Percentiles rank a stretch among this genome's conserved stretches.
Conservation (phyloP, 768 basidiomycete genomes). For the Strobilomyces dryophilus region DNA sequence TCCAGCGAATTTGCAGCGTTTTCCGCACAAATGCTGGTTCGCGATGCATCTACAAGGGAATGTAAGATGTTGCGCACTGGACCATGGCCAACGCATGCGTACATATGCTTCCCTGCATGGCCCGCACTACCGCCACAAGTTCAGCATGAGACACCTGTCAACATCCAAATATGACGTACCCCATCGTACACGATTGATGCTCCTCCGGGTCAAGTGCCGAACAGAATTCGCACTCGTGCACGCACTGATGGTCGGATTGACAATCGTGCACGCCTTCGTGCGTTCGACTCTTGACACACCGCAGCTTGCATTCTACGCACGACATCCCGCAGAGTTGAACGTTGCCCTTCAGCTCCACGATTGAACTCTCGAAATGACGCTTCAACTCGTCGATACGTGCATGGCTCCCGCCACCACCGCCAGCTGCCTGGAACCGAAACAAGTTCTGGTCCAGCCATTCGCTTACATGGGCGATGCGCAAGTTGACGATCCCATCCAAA, state of each 20-base stretch:
- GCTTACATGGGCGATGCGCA: constrained; percentile 44
- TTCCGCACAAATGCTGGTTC: constrained; percentile 52
- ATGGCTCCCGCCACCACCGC: constrained; percentile 18
- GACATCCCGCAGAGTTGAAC: constrained; percentile 47
- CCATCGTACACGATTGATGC: constrained; percentile 40
- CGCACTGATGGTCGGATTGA: constrained; percentile 45
- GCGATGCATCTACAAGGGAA: constrained; percentile 40
- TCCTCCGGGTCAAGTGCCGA: constrained; percentile 26
- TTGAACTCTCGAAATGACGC: constrained; percentile 38
- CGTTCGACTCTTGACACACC: constrained; percentile 42
- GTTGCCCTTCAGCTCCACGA: constrained; percentile 43
- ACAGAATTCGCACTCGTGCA: constrained; percentile 40
- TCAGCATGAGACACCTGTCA: not conserved
- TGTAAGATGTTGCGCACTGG: not conserved
- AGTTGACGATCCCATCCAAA: constrained; percentile 37
- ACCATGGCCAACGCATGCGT: constrained; percentile 4
- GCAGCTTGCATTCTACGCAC: constrained; percentile 46
- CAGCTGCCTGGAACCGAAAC: constrained; percentile 38
- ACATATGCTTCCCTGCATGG: constrained; percentile 29
- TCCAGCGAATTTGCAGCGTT: constrained; percentile 41
- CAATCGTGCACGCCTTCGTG: constrained; percentile 51
- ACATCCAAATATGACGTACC: constrained; percentile 33
- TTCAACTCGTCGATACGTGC: constrained; percentile 44
- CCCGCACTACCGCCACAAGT: constrained; percentile 43
- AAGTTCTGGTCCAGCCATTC: constrained; percentile 51